Evolutionary conservation across 441 rosid species (phyloP).

Genomic region (Omphalea diandra): DNA sequence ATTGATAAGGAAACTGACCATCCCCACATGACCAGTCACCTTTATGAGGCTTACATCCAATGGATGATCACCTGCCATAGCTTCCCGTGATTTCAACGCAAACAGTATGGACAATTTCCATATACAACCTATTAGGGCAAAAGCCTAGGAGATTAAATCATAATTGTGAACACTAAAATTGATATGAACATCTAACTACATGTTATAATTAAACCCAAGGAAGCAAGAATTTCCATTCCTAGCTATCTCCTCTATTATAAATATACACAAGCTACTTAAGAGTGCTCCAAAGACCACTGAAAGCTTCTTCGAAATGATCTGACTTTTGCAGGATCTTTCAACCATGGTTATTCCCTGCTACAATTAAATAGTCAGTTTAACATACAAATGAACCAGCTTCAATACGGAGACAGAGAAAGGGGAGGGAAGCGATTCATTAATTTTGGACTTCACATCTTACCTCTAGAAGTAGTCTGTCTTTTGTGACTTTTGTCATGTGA

Average conservation of each 20-base stretch:
- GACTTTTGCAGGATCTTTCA: conserved; percentile 23
- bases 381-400: too few relatives aligned
- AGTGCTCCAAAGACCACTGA: conserved; percentile 21
- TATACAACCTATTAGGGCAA: conserved; percentile 38
- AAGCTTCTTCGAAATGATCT: conserved; percentile 19
- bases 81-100: conserved; percentile 34
- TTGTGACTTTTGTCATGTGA: conserved; percentile 68
- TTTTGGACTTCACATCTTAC: conserved; percentile 33
- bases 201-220: conserved; percentile 32
- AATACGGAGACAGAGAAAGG: too few relatives aligned
- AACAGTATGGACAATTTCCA: conserved; percentile 37
- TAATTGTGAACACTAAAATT: conserved; percentile 30
- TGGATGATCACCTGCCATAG: conserved; percentile 19
- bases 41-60: conserved; percentile 2
- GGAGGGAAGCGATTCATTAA: background rate
- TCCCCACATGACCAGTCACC: conserved; percentile 1
- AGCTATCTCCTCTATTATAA: conserved; percentile 38
- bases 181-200: conserved; percentile 49
- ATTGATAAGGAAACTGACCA: conserved; percentile 2
- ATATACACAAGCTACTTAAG: conserved; percentile 42
- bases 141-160: conserved; percentile 31
- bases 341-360: conserved; percentile 56
- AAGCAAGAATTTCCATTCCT: conserved; percentile 42
- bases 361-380: conserved; percentile 20
- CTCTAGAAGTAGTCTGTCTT: conserved; percentile 54